Evolutionary conservation across 768 basidiomycete genomes (phyloP).

Genomic region (Amanita inopinata): DNA sequence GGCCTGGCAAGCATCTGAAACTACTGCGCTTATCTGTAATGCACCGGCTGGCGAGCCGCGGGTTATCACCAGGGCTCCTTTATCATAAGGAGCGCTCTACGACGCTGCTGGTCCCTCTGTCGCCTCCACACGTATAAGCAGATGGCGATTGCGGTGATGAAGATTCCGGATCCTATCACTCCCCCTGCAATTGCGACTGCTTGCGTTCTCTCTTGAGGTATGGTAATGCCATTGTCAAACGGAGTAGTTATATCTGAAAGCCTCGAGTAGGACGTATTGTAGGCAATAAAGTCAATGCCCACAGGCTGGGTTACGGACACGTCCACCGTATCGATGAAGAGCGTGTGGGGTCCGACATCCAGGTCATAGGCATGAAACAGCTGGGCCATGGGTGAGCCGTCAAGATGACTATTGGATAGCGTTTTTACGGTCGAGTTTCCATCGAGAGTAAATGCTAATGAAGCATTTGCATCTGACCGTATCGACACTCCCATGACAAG

Average conservation of each 20-base stretch:
- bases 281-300: slow-evolving; percentile 31
- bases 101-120: not conserved
- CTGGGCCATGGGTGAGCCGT: slow-evolving; percentile 23
- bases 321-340: slow-evolving; percentile 27
- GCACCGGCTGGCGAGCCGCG: too few species aligned
- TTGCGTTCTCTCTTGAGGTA: not conserved
- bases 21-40: too few species aligned
- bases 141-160: slow-evolving; percentile 5
- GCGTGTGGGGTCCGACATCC: slow-evolving; percentile 25
- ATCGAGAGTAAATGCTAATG: slow-evolving; percentile 24
- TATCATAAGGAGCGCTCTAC: not conserved
- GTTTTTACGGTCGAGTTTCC: slow-evolving; percentile 18
- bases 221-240: slow-evolving; percentile 1
- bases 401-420: slow-evolving; percentile 20
- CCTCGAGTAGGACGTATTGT: slow-evolving; percentile 24
- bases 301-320: slow-evolving; percentile 21
- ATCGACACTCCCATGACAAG: slow-evolving; percentile 6
- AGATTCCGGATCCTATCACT: slow-evolving; percentile 12
- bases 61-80: not conserved
- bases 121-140: slow-evolving; percentile 3
- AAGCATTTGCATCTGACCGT: slow-evolving; percentile 1
- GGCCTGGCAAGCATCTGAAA: too few species aligned
- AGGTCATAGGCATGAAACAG: slow-evolving; percentile 25
- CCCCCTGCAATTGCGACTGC: slow-evolving; percentile 12
- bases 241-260: slow-evolving; percentile 13